Conservation (phyloP, 139 green algal species). For the Nannochloris sp. region DNA sequence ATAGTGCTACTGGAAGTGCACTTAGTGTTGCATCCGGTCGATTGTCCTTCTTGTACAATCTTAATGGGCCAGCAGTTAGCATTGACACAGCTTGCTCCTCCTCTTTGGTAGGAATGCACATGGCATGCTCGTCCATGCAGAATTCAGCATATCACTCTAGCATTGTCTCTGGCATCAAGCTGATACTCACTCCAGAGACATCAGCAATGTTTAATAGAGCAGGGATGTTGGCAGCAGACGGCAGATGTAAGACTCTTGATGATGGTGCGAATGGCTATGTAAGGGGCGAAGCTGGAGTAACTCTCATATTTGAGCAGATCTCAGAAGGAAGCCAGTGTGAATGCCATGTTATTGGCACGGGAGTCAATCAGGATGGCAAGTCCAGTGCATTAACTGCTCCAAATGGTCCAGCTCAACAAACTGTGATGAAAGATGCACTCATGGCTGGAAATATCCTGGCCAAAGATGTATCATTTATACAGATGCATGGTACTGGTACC, state of each 20-base stretch:
- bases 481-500: slow-evolving; percentile 76
- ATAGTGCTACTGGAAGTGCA: slow-evolving; percentile 22
- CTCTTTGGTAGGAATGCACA: slow-evolving; percentile 61
- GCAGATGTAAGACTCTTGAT: slow-evolving; percentile 67
- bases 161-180: slow-evolving; percentile 57
- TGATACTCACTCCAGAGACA: slow-evolving; percentile 51
- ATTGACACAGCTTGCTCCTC: slow-evolving; percentile 58
- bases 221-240: slow-evolving; percentile 61
- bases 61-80: slow-evolving; percentile 27
- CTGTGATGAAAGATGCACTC: slow-evolving; percentile 49
- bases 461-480: slow-evolving; percentile 28
- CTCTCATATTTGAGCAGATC: slow-evolving; percentile 14
- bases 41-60: slow-evolving; percentile 36
- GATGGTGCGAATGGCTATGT: slow-evolving; percentile 63
- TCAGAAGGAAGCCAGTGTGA: neutral
- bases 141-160: slow-evolving; percentile 5
- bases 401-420: slow-evolving; percentile 72
- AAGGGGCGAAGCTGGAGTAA: slow-evolving; percentile 44
- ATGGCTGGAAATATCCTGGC: neutral
- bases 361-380: slow-evolving; percentile 74
- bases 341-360: slow-evolving; percentile 11
- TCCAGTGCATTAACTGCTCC: slow-evolving; percentile 72
- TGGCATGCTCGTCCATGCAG: slow-evolving; percentile 33
- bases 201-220: slow-evolving; percentile 32
- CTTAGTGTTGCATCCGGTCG: slow-evolving; percentile 47